Evolutionary conservation across 176 grass and related monocot species (phyloP), one percentile per base, ranked within the genome.

Genomic region (Thalia dealbata): DNA sequence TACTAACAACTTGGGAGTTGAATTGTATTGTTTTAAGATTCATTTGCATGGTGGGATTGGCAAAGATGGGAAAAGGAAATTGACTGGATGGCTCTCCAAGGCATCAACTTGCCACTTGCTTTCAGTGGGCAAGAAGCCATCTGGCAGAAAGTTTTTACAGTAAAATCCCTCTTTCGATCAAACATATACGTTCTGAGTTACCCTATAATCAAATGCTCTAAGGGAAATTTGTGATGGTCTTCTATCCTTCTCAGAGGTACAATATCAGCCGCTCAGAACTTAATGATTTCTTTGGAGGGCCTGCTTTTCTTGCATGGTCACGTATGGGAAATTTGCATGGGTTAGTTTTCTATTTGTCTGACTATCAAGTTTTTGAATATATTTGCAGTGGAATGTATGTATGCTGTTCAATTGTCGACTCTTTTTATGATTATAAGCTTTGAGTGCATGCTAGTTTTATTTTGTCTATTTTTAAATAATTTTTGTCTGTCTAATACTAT

Each of bases 51-150:
- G 92, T 96, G 88, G 92, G 76, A 83, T 67, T 96, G 92, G 92
- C 82, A 85, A 78, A 83, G 92, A 87, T 96, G 92, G 92, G 92
- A 91, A 80, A 91, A 89, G 85, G 92, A 96, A 81, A 96, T 96
- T 79, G 92, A 96, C 64, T 96, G 92, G 92, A 96, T 96, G 92
- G 92, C 86, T 81, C 88, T 96, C 78, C 92, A 96, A 91, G 92
- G 92, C 71, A 79, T 96, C 81, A 96, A 96, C 77, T 79, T 96
- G 43, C 92, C 92, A 87, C 89, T 96, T 81, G 92, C 88, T 85
- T 96, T 96, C 86, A 91, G 79, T 55, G 92, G 92, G 46, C 92
- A 96, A 62, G 92, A 96, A 75, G 61, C 88, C 74, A 74, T 96
- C 74, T 96, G 88, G 92, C 88, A 91, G 78, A 91, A 96, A 77